Base-by-base conservation (phyloP, 164 flowering plant genomes). In the Cinnamomum micranthum region DNA sequence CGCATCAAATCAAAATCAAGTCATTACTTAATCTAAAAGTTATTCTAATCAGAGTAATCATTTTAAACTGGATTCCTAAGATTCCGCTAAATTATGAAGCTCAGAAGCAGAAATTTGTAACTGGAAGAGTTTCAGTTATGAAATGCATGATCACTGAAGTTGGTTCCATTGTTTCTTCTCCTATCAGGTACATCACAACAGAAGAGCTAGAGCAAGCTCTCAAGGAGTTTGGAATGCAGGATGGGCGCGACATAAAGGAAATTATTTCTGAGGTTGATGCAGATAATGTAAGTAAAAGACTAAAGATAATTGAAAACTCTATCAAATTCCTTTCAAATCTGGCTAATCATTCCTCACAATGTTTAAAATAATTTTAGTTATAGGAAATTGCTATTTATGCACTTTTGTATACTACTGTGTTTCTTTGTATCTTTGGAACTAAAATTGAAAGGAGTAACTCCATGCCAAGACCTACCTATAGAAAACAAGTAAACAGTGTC, bases 141-240 rank as follows among this genome's bases (percentile, higher is more conserved):
- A 23, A 60, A 23, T 23, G 15, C 67, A 64, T 13, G 25, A 64
- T 24, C 28, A 67, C 28, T 3, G 19, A 23, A 68, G 25, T 35
- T n/a, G 22, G 23, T 33, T 33, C 31, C 19, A 25, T 24, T 71
- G 35, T 31, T 71, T 24, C 14, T 70, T 55, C 51, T 27, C 69
- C 51, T 33, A n/a, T 63, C 85, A 92, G 98, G 78, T 91, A 79
- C 74, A 89, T 95, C 62, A 93, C 98, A 0, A 87, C 82, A 50
- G 99, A 95, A 81, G 98, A 95, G 76, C 84, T 95, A 28, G 99
- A 93, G 80, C 98, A 93, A 82, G 99, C 95, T 79, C 87, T 95
- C 4, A 82, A 86, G 12, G 98, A 95, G 67, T 93, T 71, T 73
- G 98, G 97, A 74, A 92, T 95, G 96, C 87, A 85, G 2, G 91